These are phyloP conservation scores for Houttuynia cordata DNA, from an alignment of 164 flowering plant species.

Conservation along the genomic window DNA sequence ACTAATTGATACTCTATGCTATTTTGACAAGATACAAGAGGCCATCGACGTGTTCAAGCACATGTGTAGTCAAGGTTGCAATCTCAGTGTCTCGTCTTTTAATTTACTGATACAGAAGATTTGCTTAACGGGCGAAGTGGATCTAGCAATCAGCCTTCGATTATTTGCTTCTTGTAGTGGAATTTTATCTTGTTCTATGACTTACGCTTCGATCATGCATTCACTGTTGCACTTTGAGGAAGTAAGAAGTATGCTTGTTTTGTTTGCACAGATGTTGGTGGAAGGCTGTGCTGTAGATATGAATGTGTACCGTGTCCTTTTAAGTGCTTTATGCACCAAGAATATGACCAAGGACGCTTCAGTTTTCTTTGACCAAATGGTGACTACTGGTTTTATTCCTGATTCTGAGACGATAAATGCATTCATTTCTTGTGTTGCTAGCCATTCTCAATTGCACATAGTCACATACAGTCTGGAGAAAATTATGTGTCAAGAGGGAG, in stretches of 20 bases:
- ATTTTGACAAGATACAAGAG: constrained; percentile 25
- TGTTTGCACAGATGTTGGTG: constrained; percentile 45
- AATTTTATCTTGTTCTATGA: constrained; percentile 18
- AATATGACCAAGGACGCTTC: constrained; percentile 23
- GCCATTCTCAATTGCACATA: constrained; percentile 29
- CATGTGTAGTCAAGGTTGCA: constrained; percentile 31
- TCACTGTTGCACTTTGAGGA: constrained; percentile 20
- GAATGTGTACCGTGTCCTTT: constrained; percentile 33
- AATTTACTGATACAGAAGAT: constrained; percentile 30
- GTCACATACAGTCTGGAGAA: constrained; percentile 22
- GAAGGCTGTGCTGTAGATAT: constrained; percentile 32
- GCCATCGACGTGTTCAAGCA: constrained; percentile 42
- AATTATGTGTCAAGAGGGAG: constrained; percentile 17
- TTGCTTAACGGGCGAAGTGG: constrained; percentile 31
- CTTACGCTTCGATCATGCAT: constrained; percentile 34
- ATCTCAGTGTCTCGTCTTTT: constrained; percentile 30
- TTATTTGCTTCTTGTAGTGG: constrained; percentile 27
- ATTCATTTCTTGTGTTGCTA: constrained; percentile 27
- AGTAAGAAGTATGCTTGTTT: constrained; percentile 12
- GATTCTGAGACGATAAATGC: constrained; percentile 26
- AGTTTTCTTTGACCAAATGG: constrained; percentile 35
- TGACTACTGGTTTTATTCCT: constrained; percentile 34
- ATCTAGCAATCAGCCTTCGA: constrained; percentile 26
- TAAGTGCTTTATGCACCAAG: constrained; percentile 23
- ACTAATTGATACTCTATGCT: constrained; percentile 39